These are phyloP conservation scores for Amanita subjunquillea DNA, from an alignment of 768 basidiomycete genomes.

Conservation along the genomic window DNA sequence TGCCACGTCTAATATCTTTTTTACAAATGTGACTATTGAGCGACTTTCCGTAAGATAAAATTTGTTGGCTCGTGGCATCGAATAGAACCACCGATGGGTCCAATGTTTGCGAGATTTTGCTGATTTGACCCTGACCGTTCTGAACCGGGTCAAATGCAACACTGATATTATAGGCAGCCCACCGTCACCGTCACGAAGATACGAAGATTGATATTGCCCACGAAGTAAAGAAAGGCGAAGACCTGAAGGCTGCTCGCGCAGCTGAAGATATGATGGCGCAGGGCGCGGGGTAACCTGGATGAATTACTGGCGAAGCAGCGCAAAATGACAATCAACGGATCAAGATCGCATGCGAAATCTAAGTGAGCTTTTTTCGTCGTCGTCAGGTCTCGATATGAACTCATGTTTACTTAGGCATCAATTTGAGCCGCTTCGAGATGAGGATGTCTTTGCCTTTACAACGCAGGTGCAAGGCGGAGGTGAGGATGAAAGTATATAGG, in stretches of 20 bases:
- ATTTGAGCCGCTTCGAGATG: not conserved
- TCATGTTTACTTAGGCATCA: not conserved
- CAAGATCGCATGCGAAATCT: constrained; percentile 1
- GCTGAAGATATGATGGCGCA: too few relatives aligned
- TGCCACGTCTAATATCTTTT: too few relatives aligned
- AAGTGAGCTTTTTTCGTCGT: not conserved
- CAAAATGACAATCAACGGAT: constrained; percentile 1
- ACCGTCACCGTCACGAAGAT: constrained; percentile 3
- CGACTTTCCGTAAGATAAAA: too few relatives aligned
- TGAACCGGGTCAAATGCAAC: too few relatives aligned
- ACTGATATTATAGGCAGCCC: not conserved
- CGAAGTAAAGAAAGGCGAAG: not conserved
- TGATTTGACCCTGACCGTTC: too few relatives aligned
- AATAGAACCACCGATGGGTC: too few relatives aligned
- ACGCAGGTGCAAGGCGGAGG: not conserved
- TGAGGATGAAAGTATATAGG: too few relatives aligned
- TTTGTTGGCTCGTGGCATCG: too few relatives aligned
- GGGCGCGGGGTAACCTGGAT: not conserved
- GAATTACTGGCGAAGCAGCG: not conserved
- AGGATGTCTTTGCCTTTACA: not conserved
- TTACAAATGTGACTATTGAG: too few relatives aligned
- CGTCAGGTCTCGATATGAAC: not conserved
- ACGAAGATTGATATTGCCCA: not conserved
- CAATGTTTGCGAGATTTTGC: too few relatives aligned
- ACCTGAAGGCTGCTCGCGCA: not conserved